A percentile compares a stretch with the other conserved stretches of the same genome.
Conservation (phyloP, 176 grass and related monocot genomes). For the Rhynchospora tenuis region DNA sequence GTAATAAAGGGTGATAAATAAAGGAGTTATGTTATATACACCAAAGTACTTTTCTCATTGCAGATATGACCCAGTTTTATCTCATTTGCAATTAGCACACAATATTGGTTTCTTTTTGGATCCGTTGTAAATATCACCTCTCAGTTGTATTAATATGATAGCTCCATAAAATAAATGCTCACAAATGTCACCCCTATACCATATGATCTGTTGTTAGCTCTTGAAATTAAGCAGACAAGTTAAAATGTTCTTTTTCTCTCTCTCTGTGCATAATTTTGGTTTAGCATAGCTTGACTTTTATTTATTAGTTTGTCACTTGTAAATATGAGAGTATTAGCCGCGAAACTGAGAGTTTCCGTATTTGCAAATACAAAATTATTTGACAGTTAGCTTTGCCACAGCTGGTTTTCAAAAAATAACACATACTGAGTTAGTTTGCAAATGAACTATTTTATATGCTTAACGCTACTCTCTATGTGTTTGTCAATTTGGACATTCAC, state of each 20-base stretch:
- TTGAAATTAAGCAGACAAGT: not conserved
- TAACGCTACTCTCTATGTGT: not conserved
- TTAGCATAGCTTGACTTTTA: not conserved
- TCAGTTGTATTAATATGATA: not conserved
- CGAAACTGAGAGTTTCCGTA: not conserved
- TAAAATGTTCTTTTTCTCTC: not conserved
- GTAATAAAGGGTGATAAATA: slow-evolving; percentile 6
- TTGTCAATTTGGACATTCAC: not conserved
- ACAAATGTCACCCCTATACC: not conserved
- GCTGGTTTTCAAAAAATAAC: no score
- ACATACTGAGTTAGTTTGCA: not conserved
- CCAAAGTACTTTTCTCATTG: not conserved
- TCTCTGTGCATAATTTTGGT: not conserved
- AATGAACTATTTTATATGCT: not conserved
- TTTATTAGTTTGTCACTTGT: not conserved
- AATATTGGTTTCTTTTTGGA: not conserved
- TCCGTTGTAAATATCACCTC: not conserved
- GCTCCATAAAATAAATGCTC: not conserved
- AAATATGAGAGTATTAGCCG: not conserved
- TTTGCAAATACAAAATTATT: not conserved
- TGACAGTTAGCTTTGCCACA: no score
- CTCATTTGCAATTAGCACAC: not conserved
- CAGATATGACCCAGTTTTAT: not conserved
- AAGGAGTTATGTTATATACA: not conserved
- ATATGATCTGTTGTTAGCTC: not conserved